Base-by-base conservation (phyloP, 441 rosid genomes). In the Gossypium gossypioides region DNA sequence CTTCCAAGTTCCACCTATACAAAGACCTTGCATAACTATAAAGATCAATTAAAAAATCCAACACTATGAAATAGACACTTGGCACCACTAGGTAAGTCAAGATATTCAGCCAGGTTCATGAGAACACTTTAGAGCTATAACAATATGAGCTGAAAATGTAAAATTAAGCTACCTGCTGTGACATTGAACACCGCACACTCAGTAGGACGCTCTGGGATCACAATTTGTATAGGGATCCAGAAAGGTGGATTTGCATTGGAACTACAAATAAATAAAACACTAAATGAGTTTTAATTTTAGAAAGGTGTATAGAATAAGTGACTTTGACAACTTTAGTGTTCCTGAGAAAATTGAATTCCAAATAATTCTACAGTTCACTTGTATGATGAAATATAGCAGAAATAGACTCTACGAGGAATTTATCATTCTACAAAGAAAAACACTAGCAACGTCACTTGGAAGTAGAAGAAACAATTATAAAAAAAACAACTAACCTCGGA, bases 191-290 rank as follows among this genome's bases (percentile, higher is more conserved):
- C 96, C 1, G 96, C 85, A 82, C 91, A 87, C 74, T 96, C 99
- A 60, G 98, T 96, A 6, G 99, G 97, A 12, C 99, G 83, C 85
- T 96, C 99, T 0, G 99, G 98, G 75, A 96, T 90, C 76, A 96
- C 87, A 78, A 91, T 87, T 78, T 96, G 98, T 76, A 96, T 89
- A 37, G 99, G 99, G 71, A 96, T 96, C 99, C 99, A 96, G 81
- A 96, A 96, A 8, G 99, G 98, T 50, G 96, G 81, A 70, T 86
- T 96, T 16, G 98, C 90, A 78, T 77, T 90, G 34, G 99, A 96
- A 82, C 99, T 96, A 75, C 80, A 82, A 73, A 59, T 22, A 25
- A 69, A 18, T 13, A 18, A 29, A 61, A 6, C 64, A 12, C 64
- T 25, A 29, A 6, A 59, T 59, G 40, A 59, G 42, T 59, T n/a